phyloP scores from a whole-genome alignment of 352 stramenopile genomes.

The Phytophthora pinifolia region DNA sequence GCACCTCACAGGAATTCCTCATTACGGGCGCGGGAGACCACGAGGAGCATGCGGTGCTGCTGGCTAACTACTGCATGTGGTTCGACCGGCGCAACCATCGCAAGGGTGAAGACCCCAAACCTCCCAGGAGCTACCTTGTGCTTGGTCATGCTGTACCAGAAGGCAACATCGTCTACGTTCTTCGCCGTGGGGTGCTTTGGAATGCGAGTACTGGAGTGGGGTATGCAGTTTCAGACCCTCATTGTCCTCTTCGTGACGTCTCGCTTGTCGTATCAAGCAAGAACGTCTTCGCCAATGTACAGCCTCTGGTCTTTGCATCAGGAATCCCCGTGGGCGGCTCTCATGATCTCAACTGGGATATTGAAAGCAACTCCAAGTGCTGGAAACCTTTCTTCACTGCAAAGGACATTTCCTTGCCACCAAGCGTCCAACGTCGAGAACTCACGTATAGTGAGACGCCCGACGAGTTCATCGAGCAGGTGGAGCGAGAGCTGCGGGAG shows the following conservation, averaged over 20 bases:
- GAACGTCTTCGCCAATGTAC: conserved; percentile 92
- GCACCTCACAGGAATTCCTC: conserved; percentile 90
- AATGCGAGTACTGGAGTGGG: conserved; percentile 85
- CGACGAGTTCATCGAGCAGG: conserved; percentile 51
- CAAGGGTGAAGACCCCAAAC: conserved; percentile 17
- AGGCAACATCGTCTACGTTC: conserved; percentile 88
- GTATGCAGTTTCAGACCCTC: conserved; percentile 73
- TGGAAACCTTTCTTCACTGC: conserved; percentile 88
- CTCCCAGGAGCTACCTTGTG: conserved; percentile 74
- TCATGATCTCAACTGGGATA: conserved; percentile 78
- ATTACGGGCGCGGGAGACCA: conserved; percentile 86
- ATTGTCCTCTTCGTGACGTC: conserved; percentile 86
- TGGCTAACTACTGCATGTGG: conserved; percentile 91
- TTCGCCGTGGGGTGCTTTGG: conserved; percentile 77
- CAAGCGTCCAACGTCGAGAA: conserved; percentile 47
- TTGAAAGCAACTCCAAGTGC: conserved; percentile 71
- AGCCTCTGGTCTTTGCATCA: conserved; percentile 32
- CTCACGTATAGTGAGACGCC: conserved; percentile 67
- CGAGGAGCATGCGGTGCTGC: conserved; percentile 91
- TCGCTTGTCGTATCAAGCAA: conserved; percentile 83
- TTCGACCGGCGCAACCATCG: conserved; percentile 54
- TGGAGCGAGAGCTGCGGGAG: conserved; percentile 82
- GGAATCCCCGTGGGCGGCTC: conserved; percentile 21
- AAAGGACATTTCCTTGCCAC: conserved; percentile 22
- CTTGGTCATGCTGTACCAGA: conserved; percentile 84